Evolutionary conservation across 108 stramenopile genomes (phyloP), one percentile per base, ranked within the genome.

Genomic region (Ochromonas danica): DNA sequence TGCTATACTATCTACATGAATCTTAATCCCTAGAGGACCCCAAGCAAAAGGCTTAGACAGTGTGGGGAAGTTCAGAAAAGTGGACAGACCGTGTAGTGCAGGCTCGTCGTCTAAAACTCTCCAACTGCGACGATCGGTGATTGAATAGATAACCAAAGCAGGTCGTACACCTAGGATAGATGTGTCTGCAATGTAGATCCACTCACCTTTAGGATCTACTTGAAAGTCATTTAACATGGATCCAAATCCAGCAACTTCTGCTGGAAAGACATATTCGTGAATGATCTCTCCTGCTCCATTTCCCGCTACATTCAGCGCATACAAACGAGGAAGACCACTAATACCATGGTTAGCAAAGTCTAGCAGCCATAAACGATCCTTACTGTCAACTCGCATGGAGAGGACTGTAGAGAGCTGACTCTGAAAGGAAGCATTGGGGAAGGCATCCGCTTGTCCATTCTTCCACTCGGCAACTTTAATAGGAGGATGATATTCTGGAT

Each of bases 191-290:
- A 75, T 75, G 40, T 75, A 75, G 43, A 75, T 36, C 3, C 10
- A 33, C 10, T 36, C 10, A 14, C 72, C 72, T 38, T 75, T 6
- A 33, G 40, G 72, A 36, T 60, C 51, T 6, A 75, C 72, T 31
- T 27, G 27, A 75, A 75, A 75, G 38, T 75, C 72, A 36, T 75
- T 75, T 27, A 75, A 41, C 31, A 75, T 33, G 3, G 72, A 75
- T 27, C 72, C 72, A 36, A 75, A 36, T 38, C 72, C 72, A 27
- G 72, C 72, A 36, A 75, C 40, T 6, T 75, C 10, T 10, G 14
- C 3, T 10, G 72, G 72, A 41, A 75, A 75, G 31, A 33, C 31
- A 36, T 35, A 67, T 14, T 75, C 10, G 6, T 70, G 6, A 14
- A 70, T 42, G 6, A 70, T 14, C 22, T 70, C 22, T 14, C 22